These are phyloP conservation scores for Candida caryicola DNA, from an alignment of 805 yeast genomes.

Conservation along the genomic window DNA sequence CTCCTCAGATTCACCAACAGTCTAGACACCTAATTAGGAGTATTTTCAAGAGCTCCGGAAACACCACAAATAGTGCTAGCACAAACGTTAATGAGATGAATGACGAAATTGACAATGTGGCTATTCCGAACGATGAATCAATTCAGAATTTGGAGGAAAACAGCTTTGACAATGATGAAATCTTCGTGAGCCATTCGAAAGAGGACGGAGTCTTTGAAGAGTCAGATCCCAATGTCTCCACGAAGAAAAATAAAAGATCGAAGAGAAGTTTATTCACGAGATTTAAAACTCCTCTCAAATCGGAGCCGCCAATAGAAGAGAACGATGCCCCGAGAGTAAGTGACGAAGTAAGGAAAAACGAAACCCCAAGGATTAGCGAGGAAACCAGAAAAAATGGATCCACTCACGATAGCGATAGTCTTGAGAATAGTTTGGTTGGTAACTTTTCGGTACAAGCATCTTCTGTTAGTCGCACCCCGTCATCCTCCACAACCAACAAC, in stretches of 20 bases:
- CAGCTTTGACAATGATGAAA: conserved; percentile 2
- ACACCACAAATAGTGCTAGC: conserved; percentile 1
- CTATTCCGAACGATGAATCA: neutral
- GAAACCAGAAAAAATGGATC: conserved; percentile 5
- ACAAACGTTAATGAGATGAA: neutral
- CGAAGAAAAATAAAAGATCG: conserved; percentile 31
- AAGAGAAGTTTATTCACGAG: conserved; percentile 39
- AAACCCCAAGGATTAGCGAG: neutral
- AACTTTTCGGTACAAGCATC: conserved; percentile 12
- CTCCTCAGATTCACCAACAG: conserved; percentile 14
- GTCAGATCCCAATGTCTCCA: conserved; percentile 8
- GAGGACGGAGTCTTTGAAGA: conserved; percentile 20
- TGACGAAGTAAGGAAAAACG: conserved; percentile 6
- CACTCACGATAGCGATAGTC: conserved; percentile 7
- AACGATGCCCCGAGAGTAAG: conserved; percentile 1
- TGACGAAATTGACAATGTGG: conserved; percentile 1
- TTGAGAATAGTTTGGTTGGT: conserved; percentile 7
- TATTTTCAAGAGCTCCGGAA: conserved; percentile 14
- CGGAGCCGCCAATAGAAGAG: conserved; percentile 14
- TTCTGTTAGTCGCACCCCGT: conserved; percentile 20
- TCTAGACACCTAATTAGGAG: conserved; percentile 27
- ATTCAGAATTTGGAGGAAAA: neutral
- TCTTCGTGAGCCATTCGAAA: conserved; percentile 20
- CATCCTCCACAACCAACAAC: conserved; percentile 11
- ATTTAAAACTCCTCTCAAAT: conserved; percentile 24